Evolutionary conservation across 257 asterid genomes (phyloP).

Genomic region (Echium plantagineum): DNA sequence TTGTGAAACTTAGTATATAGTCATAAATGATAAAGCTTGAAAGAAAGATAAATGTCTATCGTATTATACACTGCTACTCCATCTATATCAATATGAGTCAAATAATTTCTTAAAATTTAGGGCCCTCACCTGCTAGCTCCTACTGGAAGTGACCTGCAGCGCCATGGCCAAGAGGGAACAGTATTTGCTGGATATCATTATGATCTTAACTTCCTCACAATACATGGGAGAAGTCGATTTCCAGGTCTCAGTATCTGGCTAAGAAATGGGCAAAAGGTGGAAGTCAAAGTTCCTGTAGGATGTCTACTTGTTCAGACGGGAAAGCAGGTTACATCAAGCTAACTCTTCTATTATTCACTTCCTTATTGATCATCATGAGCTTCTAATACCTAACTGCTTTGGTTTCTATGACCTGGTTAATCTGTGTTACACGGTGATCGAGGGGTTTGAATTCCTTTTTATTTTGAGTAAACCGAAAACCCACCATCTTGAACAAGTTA

Average conservation of each 20-base stretch:
- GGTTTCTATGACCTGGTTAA: background rate
- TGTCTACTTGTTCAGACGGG: slow-evolving; percentile 98
- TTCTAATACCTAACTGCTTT: background rate
- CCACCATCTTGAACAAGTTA: too few species aligned
- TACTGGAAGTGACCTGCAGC: slow-evolving; percentile 80
- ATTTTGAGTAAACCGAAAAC: background rate
- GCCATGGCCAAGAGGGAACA: slow-evolving; percentile 69
- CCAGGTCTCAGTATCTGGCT: slow-evolving; percentile 97
- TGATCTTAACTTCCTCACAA: slow-evolving; percentile 92
- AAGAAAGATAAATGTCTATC: background rate
- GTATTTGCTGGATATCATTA: slow-evolving; percentile 98
- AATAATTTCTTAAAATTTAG: slow-evolving; percentile 26
- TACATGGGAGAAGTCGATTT: slow-evolving; percentile 96
- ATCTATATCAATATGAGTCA: background rate
- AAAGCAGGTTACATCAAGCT: slow-evolving; percentile 54
- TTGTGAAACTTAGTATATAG: too few species aligned
- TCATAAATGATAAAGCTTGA: too few species aligned
- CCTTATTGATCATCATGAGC: background rate
- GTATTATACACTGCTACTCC: slow-evolving; percentile 5
- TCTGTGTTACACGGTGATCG: background rate
- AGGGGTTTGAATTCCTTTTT: background rate
- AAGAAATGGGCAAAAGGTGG: slow-evolving; percentile 78
- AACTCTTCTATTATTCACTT: background rate
- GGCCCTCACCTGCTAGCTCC: slow-evolving; percentile 99
- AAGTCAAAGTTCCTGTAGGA: slow-evolving; percentile 94